phyloP scores from a whole-genome alignment of 1,284 basidiomycete species.

The Leccinum fuscescens region DNA sequence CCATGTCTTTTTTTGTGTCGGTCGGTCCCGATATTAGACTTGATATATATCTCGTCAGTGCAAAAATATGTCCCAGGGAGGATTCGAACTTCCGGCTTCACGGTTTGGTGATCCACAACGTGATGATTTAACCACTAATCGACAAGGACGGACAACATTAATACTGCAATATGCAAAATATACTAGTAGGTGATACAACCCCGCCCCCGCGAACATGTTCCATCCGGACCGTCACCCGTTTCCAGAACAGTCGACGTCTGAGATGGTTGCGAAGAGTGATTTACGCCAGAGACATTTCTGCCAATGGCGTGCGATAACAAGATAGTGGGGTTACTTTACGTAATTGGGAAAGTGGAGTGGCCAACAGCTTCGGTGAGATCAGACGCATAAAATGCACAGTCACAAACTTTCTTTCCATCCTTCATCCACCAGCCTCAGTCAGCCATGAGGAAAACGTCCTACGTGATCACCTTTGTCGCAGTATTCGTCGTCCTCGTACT shows the following conservation, averaged over 20 bases:
- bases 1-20: not conserved
- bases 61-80: conserved; percentile 36
- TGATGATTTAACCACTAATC: conserved; percentile 46
- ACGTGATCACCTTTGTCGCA: conserved; percentile 56
- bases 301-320: conserved; percentile 27
- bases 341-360: conserved; percentile 1
- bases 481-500: conserved; percentile 50
- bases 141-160: conserved; percentile 27
- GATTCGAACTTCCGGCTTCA: conserved; percentile 43
- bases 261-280: not conserved
- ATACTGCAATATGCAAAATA: fast-evolving
- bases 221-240: not conserved
- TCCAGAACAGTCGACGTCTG: not conserved
- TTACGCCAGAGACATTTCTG: conserved; percentile 22
- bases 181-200: not conserved
- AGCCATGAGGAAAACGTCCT: conserved; percentile 66
- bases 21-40: not conserved
- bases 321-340: conserved; percentile 9
- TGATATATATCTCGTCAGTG: not conserved
- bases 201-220: not conserved
- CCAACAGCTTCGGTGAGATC: not conserved
- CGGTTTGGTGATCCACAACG: conserved; percentile 36
- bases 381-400: not conserved
- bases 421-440: not conserved
- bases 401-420: not conserved